These are phyloP conservation scores for Cornus controversa DNA, from an alignment of 148 eudicot genomes.

Conservation along the genomic window DNA sequence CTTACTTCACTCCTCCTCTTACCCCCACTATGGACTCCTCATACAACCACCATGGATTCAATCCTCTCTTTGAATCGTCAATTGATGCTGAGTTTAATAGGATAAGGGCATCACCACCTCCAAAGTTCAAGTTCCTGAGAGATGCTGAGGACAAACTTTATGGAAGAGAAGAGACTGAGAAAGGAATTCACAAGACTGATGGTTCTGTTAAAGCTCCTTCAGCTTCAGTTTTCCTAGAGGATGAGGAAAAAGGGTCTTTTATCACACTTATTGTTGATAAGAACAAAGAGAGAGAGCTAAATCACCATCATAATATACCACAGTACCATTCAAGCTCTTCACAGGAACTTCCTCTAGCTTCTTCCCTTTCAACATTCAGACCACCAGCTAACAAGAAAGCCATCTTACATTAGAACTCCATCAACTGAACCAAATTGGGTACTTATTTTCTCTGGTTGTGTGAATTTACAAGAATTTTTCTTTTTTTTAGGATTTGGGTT, in stretches of 20 bases:
- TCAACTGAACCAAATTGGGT: not conserved
- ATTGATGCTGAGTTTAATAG: slow-evolving; percentile 63
- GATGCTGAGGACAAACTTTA: slow-evolving; percentile 79
- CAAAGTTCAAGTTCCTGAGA: slow-evolving; percentile 67
- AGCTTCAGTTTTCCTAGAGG: too few species aligned
- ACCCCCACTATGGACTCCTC: slow-evolving; percentile 33
- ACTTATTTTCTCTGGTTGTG: not conserved
- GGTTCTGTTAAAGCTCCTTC: too few species aligned
- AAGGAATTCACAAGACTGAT: not conserved
- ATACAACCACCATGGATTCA: slow-evolving; percentile 28
- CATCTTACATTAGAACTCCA: slow-evolving; percentile 19
- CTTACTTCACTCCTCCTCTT: slow-evolving; percentile 56
- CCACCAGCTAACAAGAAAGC: slow-evolving; percentile 16
- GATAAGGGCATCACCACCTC: slow-evolving; percentile 67
- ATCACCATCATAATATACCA: slow-evolving; percentile 19
- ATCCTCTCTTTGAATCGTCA: slow-evolving; percentile 47
- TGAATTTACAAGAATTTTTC: not conserved
- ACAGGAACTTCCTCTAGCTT: slow-evolving; percentile 37
- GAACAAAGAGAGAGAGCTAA: slow-evolving; percentile 19
- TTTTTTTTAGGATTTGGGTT: not conserved
- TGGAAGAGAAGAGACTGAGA: slow-evolving; percentile 29
- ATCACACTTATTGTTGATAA: slow-evolving; percentile 46
- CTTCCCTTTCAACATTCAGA: slow-evolving; percentile 30
- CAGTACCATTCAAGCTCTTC: slow-evolving; percentile 27
- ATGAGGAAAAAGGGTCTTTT: slow-evolving; percentile 45